Base-by-base conservation (phyloP, 2,329 filamentous ascomycete genomes). In the Massarina eburnea region DNA sequence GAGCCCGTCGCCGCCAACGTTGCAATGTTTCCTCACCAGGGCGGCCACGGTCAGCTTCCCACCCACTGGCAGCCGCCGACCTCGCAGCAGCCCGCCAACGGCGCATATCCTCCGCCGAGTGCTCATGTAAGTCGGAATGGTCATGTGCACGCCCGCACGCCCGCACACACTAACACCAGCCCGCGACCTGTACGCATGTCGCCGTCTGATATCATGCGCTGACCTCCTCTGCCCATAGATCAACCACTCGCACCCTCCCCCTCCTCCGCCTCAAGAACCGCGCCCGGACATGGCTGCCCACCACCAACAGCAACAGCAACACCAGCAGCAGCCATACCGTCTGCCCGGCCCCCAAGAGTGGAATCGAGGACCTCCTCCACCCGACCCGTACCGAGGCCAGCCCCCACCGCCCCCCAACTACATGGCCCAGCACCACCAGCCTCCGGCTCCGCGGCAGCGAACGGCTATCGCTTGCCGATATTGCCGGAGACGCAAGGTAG, bases 391-490 rank as follows among this genome's bases (percentile, higher is more conserved):
- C 52, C 58, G 61, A 45, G 67, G 59, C 47, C 70, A 70, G 41
- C 69, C 68, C 43, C 73, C 72, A 43, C 68, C 66, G 9, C 74
- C 75, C 35, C 64, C 67, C 30, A 61, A 68, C 50, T 66, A 67
- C 50, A 65, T 67, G 48, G 60, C 55, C 54, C 66, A 67, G 48
- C 58, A 61, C 46, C 67, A 69, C 56, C 66, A 70, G 48, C 67
- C 68, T 40, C 76, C 77, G 26, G 80, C 80, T n/a, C 80, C 80
- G 14, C 75, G 80, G 45, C 80, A 83, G 63, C 72, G 80, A 52
- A 83, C 80, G 41, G 80, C 80, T 43, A 83, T 83, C 62, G 80
- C 80, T 37, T 83, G 80, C 59, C 74, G 79, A 46, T 83, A 83
- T 63, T 83, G 80, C 65, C 70, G 80, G 46, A 73, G 80, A 65